Evolutionary conservation across 306 rosid species (phyloP), one percentile per base, ranked within the genome.

Genomic region (Lathyrus sativus): DNA sequence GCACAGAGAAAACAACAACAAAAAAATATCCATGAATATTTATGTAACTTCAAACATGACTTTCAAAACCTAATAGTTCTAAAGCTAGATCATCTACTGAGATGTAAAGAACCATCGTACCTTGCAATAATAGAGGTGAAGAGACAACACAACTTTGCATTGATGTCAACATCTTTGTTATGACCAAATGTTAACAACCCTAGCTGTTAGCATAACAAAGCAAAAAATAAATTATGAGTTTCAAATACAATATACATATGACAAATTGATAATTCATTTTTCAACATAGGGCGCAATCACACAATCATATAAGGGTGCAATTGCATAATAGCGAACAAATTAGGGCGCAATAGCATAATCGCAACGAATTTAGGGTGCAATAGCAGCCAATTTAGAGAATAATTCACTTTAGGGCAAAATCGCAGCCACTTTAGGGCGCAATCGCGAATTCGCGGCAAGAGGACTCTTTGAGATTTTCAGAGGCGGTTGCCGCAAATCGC

Each of bases 121-220:
- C 96, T 72, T 85, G 72, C 53, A 85, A 78, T 29, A 75, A 59
- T 65, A 62, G 79, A 49, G 82, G 70, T 18, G 71, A 48, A 24
- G 51, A 60, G 18, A 73, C 74, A 71, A 78, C 76, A 45, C 75
- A 45, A 67, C 57, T 85, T n/a, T 74, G 77, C 66, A 81, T 71
- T 24, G 78, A 24, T 13, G 57, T 69, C 69, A 37, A 51, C 85
- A 78, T 80, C 56, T 55, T 62, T 11, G 54, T 14, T 75, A 65
- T 2, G 57, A 67, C 5, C 15, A n/a, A 35, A 70, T 51, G 28
- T 45, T 69, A 48, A 68, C n/a, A 59, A 51, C 10, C 43, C 18
- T 39, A 55, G 64, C 76, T 69, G 62, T 31, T 46, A 38, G 68
- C 56, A 35, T 42, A 22, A 62, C 9, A 11, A 33, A 6, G 58